Evolutionary conservation across 768 basidiomycete species (phyloP), one percentile per base, ranked within the genome.

Genomic region (Boletus patriciae): DNA sequence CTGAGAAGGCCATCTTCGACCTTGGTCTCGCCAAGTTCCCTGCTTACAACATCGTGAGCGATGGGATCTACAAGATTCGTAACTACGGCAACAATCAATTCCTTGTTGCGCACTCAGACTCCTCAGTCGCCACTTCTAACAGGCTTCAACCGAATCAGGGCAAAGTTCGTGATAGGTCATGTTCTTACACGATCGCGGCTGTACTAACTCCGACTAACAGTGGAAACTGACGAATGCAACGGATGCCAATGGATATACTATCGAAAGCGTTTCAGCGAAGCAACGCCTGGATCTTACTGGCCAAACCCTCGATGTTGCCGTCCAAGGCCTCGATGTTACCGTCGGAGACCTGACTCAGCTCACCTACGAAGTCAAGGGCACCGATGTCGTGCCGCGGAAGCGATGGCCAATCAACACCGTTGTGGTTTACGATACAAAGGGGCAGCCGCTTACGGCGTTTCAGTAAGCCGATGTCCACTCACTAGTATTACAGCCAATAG

Each of bases 351-450:
- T 2, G 25, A 25, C 25, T 4, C 25, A 25, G 4, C 25, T 4
- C 2, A 3, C 25, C 25, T 57, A 48, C 29, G 25, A 46, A 5
- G 55, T 15, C 33, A 23, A 1, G 25, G 25, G 25, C 25, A 4
- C 25, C 4, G 3, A 4, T 25, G 4, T 25, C 25, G 25, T 4
- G 25, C 2, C n/a, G 8, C 2, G 6, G 4, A 9, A 42, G 1
- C 15, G 1, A 4, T 57, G 56, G 56, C 23, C 54, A 3, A 57
- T 57, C 46, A 57, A 57, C 37, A 11, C 45, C n/a, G 40, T 43
- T 1, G 8, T 11, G 5, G 46, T 36, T 12, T 29, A 41, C 12
- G 25, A 4, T 13, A 1, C 10, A 2, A 2, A 18, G 0, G 45
- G 40, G n/a, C 5, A 13, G 25, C 25, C 25, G 4, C 6, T n/a